Evolutionary conservation across 2,329 filamentous ascomycete genomes (phyloP).

Genomic region (Xylaria sp.): DNA sequence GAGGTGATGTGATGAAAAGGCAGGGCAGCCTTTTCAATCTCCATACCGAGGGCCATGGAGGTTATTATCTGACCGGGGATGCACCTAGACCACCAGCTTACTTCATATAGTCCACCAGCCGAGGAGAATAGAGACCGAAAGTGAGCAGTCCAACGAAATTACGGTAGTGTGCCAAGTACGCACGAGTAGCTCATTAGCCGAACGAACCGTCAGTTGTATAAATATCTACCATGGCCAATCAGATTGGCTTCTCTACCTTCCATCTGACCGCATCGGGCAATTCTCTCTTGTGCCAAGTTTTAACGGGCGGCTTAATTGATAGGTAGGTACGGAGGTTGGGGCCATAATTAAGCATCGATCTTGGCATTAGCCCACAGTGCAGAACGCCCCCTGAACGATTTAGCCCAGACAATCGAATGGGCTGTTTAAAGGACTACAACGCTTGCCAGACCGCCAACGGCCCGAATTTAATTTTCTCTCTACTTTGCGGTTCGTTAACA

Average conservation of each 20-base stretch:
- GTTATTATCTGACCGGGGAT: not conserved
- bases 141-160: not conserved
- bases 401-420: too few relatives aligned
- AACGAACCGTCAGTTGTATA: not conserved
- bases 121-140: too few relatives aligned
- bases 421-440: too few relatives aligned
- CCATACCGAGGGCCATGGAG: too few relatives aligned
- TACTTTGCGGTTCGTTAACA: too few relatives aligned
- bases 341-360: too few relatives aligned
- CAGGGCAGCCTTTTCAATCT: not conserved
- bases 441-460: too few relatives aligned
- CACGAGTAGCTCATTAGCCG: constrained; percentile 4
- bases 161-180: not conserved
- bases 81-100: not conserved
- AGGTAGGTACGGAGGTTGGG: too few relatives aligned
- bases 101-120: not conserved
- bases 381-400: too few relatives aligned
- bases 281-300: not conserved
- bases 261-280: constrained; percentile 20
- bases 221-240: constrained; percentile 19
- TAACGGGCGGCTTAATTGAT: not conserved
- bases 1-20: constrained; percentile 1
- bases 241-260: not conserved
- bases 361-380: too few relatives aligned
- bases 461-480: too few relatives aligned